Percentiles rank a stretch among this genome's conserved stretches.
phyloP scores from a whole-genome alignment of 1,284 basidiomycete species.

The Tausonia pullulans region DNA sequence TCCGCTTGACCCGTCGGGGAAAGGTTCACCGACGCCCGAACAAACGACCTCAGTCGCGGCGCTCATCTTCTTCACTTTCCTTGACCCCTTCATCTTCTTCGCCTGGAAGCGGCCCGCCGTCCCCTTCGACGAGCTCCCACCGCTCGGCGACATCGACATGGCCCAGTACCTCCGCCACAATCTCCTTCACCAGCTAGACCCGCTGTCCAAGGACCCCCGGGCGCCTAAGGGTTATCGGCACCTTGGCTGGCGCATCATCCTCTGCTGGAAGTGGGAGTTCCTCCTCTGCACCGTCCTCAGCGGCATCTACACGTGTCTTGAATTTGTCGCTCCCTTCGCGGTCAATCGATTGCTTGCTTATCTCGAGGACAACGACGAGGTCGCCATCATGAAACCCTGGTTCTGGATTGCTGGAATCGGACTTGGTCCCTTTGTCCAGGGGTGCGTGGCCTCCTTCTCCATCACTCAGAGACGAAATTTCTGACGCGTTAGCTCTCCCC shows the following conservation, averaged over 20 bases:
- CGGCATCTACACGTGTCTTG: conserved; percentile 3
- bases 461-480: background rate
- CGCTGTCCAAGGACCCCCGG: background rate
- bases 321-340: conserved; percentile 7
- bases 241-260: conserved; percentile 12
- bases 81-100: conserved; percentile 15
- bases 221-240: conserved; percentile 9
- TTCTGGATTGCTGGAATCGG: conserved; percentile 49
- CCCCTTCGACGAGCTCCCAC: conserved; percentile 11
- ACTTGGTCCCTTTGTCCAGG: conserved; percentile 37
- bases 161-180: conserved; percentile 3
- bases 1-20: background rate
- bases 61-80: conserved; percentile 14
- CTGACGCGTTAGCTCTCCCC: background rate
- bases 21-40: conserved; percentile 5
- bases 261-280: conserved; percentile 11
- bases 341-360: conserved; percentile 30
- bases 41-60: conserved; percentile 7
- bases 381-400: conserved; percentile 36
- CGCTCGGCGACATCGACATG: conserved; percentile 15
- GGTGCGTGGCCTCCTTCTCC: conserved; percentile 1
- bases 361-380: conserved; percentile 32
- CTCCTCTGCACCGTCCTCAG: conserved; percentile 1
- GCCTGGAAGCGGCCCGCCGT: conserved; percentile 9
- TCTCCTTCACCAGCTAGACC: conserved; percentile 14